Evolutionary conservation across 1,139 yeast genomes (phyloP).

Genomic region (Candida sp.): DNA sequence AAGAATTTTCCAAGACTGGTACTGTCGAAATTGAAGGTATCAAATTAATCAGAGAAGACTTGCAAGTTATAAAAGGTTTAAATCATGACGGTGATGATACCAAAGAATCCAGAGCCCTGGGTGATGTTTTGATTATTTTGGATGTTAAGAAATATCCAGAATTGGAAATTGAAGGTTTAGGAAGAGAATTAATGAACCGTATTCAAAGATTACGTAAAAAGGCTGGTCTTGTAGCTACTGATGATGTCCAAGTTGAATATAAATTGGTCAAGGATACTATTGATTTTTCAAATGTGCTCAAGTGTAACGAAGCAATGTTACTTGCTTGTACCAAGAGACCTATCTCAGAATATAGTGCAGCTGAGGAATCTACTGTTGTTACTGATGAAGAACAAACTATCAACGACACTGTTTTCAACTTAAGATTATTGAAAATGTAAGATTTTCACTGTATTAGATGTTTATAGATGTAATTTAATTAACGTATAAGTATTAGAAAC

Average conservation of each 20-base stretch:
- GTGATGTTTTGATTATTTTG: slow-evolving; percentile 83
- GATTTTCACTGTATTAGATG: slow-evolving; percentile 4
- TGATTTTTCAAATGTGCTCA: slow-evolving; percentile 61
- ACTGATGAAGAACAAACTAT: slow-evolving; percentile 91
- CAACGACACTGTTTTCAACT: slow-evolving; percentile 77
- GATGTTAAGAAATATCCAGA: slow-evolving; percentile 89
- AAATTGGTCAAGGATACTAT: slow-evolving; percentile 67
- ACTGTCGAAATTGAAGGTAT: slow-evolving; percentile 86
- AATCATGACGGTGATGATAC: slow-evolving; percentile 57
- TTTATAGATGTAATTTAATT: slow-evolving; percentile 6
- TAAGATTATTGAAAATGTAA: slow-evolving; percentile 71
- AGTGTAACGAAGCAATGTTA: slow-evolving; percentile 63
- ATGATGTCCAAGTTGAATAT: slow-evolving; percentile 88
- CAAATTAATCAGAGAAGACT: slow-evolving; percentile 80
- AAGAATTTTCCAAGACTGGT: slow-evolving; percentile 68
- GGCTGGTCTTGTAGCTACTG: slow-evolving; percentile 92
- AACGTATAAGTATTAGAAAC: slow-evolving; percentile 3
- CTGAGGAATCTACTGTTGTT: slow-evolving; percentile 46
- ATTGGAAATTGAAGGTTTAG: slow-evolving; percentile 88
- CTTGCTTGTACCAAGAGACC: slow-evolving; percentile 75
- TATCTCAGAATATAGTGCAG: slow-evolving; percentile 37
- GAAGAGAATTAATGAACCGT: slow-evolving; percentile 95
- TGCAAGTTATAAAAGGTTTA: slow-evolving; percentile 86
- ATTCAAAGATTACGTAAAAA: slow-evolving; percentile 97
- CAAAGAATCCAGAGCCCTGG: slow-evolving; percentile 82